These are phyloP conservation scores for Gastrolobium villosum DNA, from an alignment of 306 rosid species.

Conservation along the genomic window DNA sequence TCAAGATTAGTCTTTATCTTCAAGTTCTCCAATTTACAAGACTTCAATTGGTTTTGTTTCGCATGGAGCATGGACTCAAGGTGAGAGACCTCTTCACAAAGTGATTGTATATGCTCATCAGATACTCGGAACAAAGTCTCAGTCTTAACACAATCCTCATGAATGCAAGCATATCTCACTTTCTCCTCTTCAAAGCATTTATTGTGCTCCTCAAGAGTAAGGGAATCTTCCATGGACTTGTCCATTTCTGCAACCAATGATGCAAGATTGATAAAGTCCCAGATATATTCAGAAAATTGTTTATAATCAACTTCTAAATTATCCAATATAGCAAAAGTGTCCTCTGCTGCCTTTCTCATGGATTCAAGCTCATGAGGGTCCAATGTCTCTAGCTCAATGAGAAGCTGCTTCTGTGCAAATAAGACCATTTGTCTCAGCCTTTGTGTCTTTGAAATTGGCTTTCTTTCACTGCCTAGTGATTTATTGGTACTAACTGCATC, in stretches of 20 bases:
- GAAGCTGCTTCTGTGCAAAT: not conserved
- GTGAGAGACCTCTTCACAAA: conserved; percentile 34
- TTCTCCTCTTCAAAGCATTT: conserved; percentile 23
- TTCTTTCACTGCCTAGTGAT: conserved; percentile 29
- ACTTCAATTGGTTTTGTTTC: not conserved
- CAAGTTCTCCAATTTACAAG: not conserved
- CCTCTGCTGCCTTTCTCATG: conserved; percentile 38
- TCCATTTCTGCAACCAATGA: not conserved
- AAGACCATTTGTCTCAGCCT: conserved; percentile 21
- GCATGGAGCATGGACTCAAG: conserved; percentile 26
- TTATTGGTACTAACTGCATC: not conserved
- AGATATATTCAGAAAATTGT: conserved; percentile 32
- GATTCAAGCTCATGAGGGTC: conserved; percentile 16
- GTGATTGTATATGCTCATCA: not conserved
- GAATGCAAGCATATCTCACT: conserved; percentile 13
- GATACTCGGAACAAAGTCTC: conserved; percentile 8
- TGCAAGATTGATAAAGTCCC: conserved; percentile 34
- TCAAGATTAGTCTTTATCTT: conserved; percentile 22
- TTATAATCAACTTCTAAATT: not conserved
- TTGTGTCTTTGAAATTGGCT: conserved; percentile 33
- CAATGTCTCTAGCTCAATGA: conserved; percentile 20
- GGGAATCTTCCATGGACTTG: conserved; percentile 2
- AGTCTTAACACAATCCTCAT: not conserved
- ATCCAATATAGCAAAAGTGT: conserved; percentile 10
- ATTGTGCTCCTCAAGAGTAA: conserved; percentile 2